phyloP scores from a whole-genome alignment of 768 basidiomycete genomes.

The Amanita molliuscula region DNA sequence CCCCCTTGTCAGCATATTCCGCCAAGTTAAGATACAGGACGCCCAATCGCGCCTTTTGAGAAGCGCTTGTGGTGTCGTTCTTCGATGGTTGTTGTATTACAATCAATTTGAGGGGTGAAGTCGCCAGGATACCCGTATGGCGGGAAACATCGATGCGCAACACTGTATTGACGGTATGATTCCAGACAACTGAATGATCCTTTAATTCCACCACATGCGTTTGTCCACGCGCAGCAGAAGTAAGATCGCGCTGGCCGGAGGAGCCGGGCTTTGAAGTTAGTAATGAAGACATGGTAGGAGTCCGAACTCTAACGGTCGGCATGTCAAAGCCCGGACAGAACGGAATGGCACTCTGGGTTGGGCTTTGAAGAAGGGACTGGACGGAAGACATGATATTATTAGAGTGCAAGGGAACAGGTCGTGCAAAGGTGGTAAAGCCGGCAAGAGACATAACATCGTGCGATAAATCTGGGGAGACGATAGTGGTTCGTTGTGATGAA shows the following conservation, averaged over 20 bases:
- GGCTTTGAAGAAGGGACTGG: background rate
- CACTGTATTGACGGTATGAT: constrained; percentile 41
- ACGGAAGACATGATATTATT: constrained; percentile 7
- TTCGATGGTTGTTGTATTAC: constrained; percentile 52
- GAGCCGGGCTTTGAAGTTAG: constrained; percentile 4
- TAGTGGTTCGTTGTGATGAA: background rate
- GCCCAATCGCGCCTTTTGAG: constrained; percentile 53
- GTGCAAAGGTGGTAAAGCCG: background rate
- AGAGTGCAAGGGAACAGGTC: constrained; percentile 6
- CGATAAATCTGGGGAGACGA: background rate
- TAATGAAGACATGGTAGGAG: background rate
- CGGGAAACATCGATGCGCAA: constrained; percentile 54
- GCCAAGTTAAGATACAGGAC: constrained; percentile 62
- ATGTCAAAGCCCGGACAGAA: constrained; percentile 9
- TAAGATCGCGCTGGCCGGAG: background rate
- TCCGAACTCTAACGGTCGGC: background rate
- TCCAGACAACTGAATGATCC: constrained; percentile 60
- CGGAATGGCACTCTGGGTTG: constrained; percentile 6
- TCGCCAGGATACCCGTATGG: constrained; percentile 36
- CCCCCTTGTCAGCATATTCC: constrained; percentile 56
- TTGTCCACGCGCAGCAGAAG: constrained; percentile 38
- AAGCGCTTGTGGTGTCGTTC: constrained; percentile 40
- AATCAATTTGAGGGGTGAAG: constrained; percentile 56
- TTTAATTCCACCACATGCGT: constrained; percentile 50
- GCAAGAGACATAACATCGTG: background rate